Evolutionary conservation across 306 rosid genomes (phyloP), one percentile per base, ranked within the genome.

Genomic region (Prunus mume): DNA sequence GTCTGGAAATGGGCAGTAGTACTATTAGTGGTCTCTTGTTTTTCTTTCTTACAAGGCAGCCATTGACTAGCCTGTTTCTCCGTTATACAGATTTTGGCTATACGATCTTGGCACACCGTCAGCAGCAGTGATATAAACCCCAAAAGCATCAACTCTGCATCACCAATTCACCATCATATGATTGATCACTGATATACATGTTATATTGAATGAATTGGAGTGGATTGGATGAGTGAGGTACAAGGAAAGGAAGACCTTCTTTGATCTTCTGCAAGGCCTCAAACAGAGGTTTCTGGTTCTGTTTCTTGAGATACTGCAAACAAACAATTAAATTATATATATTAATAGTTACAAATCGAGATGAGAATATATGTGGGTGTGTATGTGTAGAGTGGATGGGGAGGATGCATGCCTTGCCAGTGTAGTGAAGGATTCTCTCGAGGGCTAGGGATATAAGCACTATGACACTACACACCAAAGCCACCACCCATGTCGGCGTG

Each of bases 401-500:
- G 9, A 38, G 43, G 9, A 38, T 38, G 43, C 70, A n/a, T 81
- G 57, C 85, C 85, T 81, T 81, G 65, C 85, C 85, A 20, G 25
- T 17, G 64, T 50, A 61, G 50, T 82, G 85, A 43, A 82, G 74
- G 38, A 61, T 9, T 20, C 85, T 43, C 51, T 82, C 85, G 15
- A 73, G 82, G 30, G 45, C 46, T 17, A 82, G 70, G 49, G 85
- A 82, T 25, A 82, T 77, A 68, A 73, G 4, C 18, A 82, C 85
- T 19, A 82, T 82, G 56, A 82, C 62, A 7, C 79, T 72, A 64
- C 79, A 82, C 47, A 82, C 85, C 18, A 77, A 55, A 11, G 82
- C 85, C 34, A 82, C 85, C 25, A 82, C 82, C 85, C 85, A 82
- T 34, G 85, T 82, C 6, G 85, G 82, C 10, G 85, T 82, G 28